Conservation (phyloP, 805 yeast genomes). For the Metschnikowia vanudenii region DNA sequence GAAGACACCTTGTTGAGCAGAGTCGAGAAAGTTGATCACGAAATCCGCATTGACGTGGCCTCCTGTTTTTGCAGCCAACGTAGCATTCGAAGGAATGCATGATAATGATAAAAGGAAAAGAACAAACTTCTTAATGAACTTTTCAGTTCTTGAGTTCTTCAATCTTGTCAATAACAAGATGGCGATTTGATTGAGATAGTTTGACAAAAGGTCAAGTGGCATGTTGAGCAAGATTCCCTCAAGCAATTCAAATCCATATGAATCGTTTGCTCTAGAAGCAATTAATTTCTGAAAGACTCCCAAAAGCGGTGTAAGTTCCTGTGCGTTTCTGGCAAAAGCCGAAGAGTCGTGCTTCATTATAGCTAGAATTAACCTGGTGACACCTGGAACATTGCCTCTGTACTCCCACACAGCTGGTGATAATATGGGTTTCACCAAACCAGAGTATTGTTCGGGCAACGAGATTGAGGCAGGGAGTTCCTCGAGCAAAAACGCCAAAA, state of each 20-base stretch:
- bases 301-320: slow-evolving; percentile 66
- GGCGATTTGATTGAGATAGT: slow-evolving; percentile 69
- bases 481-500: slow-evolving; percentile 77
- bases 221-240: slow-evolving; percentile 63
- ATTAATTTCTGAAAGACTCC: slow-evolving; percentile 97
- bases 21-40: slow-evolving; percentile 63
- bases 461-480: slow-evolving; percentile 45
- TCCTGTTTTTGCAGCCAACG: slow-evolving; percentile 34
- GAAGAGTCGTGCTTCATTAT: slow-evolving; percentile 52
- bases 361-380: slow-evolving; percentile 73
- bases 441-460: slow-evolving; percentile 64
- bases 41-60: slow-evolving; percentile 42
- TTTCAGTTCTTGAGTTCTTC: slow-evolving; percentile 78
- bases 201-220: slow-evolving; percentile 48
- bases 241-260: slow-evolving; percentile 79
- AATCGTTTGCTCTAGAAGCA: slow-evolving; percentile 79
- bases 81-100: slow-evolving; percentile 33
- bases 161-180: slow-evolving; percentile 74
- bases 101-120: slow-evolving; percentile 58
- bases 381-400: slow-evolving; percentile 90
- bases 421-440: slow-evolving; percentile 74
- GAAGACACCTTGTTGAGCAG: slow-evolving; percentile 63
- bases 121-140: slow-evolving; percentile 68
- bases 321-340: slow-evolving; percentile 34
- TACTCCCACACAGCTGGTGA: slow-evolving; percentile 94